Conservation (phyloP, 2,329 filamentous ascomycete species). For the Emmonsia crescens region DNA sequence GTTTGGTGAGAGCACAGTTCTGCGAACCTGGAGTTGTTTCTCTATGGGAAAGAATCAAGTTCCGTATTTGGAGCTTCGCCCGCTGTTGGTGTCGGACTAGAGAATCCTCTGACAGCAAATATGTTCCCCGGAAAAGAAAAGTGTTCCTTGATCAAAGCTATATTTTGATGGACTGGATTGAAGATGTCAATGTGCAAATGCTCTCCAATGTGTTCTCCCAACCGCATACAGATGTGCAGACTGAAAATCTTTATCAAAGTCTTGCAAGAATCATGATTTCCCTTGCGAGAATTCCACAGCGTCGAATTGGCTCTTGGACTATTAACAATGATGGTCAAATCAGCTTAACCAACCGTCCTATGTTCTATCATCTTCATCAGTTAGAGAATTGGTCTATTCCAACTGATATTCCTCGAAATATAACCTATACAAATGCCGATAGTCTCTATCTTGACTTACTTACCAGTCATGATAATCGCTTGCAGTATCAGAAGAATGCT, state of each 20-base stretch:
- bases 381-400: slow-evolving; percentile 18
- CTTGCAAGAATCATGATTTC: slow-evolving; percentile 13
- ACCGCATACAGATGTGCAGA: slow-evolving; percentile 10
- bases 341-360: slow-evolving; percentile 15
- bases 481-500: slow-evolving; percentile 17
- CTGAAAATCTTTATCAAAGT: slow-evolving; percentile 12
- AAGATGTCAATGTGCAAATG: slow-evolving; percentile 4
- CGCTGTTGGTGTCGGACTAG: background rate
- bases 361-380: slow-evolving; percentile 12
- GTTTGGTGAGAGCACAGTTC: slow-evolving; percentile 6
- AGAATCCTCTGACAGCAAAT: background rate
- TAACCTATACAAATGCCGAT: slow-evolving; percentile 16
- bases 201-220: slow-evolving; percentile 6
- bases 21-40: slow-evolving; percentile 5
- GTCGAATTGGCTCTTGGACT: slow-evolving; percentile 16
- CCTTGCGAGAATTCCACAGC: slow-evolving; percentile 9
- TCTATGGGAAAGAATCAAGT: slow-evolving; percentile 9
- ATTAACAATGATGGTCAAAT: slow-evolving; percentile 15
- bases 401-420: slow-evolving; percentile 14
- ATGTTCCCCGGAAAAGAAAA: slow-evolving; percentile 7
- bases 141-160: slow-evolving; percentile 8
- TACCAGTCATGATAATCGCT: slow-evolving; percentile 17
- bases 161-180: slow-evolving; percentile 12
- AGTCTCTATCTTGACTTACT: no score
- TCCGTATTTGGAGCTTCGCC: slow-evolving; percentile 7